phyloP scores from a whole-genome alignment of 164 flowering plant species.

The Vitis labrusca region DNA sequence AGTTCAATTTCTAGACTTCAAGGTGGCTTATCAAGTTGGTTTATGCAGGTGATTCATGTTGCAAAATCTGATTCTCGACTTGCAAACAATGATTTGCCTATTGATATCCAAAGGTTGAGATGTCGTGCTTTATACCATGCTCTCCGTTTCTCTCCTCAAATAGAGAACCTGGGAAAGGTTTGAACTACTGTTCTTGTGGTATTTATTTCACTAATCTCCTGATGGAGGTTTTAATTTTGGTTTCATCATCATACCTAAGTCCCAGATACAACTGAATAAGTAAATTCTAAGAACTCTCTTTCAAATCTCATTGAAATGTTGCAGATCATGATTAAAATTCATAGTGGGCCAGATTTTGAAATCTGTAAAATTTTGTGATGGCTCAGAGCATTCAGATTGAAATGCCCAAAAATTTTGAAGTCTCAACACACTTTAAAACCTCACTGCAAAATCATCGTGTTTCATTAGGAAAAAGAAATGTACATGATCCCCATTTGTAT shows the following conservation, averaged over 20 bases:
- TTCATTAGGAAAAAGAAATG: not conserved
- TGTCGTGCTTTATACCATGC: constrained; percentile 89
- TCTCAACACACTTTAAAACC: not conserved
- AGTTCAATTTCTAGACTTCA: constrained; percentile 1
- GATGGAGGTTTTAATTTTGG: not conserved
- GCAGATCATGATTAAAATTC: too few species aligned
- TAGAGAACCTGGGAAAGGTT: constrained; percentile 91
- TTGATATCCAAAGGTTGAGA: constrained; percentile 90
- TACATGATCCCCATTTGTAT: constrained; percentile 11
- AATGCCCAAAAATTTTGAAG: not conserved
- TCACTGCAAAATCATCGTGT: not conserved
- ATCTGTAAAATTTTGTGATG: not conserved
- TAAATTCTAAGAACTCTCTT: too few species aligned
- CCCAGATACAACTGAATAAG: not conserved
- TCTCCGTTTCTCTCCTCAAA: constrained; percentile 81
- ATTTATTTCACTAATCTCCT: constrained; percentile 3
- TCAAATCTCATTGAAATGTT: too few species aligned
- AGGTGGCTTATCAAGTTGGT: constrained; percentile 7
- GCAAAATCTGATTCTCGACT: constrained; percentile 96
- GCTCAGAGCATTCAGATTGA: not conserved
- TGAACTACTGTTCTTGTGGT: constrained; percentile 6
- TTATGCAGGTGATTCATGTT: constrained; percentile 78
- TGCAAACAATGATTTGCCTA: constrained; percentile 89
- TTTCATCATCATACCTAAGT: not conserved
- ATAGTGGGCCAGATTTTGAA: not conserved